Evolutionary conservation across 116 monocot species (phyloP).

Genomic region (Papilionanthe hybrid): DNA sequence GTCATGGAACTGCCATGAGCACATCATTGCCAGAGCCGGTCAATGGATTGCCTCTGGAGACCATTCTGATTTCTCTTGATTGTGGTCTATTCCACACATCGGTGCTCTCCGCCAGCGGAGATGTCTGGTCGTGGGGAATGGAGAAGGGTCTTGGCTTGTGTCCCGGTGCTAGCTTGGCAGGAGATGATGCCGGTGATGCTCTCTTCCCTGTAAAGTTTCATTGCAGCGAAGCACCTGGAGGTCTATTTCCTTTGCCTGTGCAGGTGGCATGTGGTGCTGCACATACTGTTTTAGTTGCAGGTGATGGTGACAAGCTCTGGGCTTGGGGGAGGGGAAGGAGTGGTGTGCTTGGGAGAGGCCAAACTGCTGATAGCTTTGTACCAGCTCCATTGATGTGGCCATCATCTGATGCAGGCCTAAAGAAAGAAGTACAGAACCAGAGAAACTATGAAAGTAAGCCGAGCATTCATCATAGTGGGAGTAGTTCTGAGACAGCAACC

Average conservation of each 20-base stretch:
- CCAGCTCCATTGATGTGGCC: conserved; percentile 61
- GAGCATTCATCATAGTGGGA: background rate
- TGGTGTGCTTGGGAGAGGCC: conserved; percentile 67
- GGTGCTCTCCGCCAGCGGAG: conserved; percentile 58
- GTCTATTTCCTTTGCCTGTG: conserved; percentile 32
- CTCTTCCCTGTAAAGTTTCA: conserved; percentile 33
- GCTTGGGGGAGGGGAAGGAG: conserved; percentile 81
- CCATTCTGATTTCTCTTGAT: conserved; percentile 58
- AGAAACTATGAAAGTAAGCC: conserved; percentile 4
- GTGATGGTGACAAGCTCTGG: conserved; percentile 68
- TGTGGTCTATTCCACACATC: conserved; percentile 81
- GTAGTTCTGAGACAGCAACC: conserved; percentile 1
- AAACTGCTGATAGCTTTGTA: conserved; percentile 46
- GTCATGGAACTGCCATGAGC: conserved; percentile 48
- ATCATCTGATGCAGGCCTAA: conserved; percentile 21
- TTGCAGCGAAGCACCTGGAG: conserved; percentile 20
- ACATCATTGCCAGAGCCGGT: conserved; percentile 36
- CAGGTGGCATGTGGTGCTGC: conserved; percentile 81
- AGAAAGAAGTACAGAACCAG: background rate
- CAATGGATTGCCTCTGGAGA: conserved; percentile 33
- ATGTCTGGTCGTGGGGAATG: conserved; percentile 90
- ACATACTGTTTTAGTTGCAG: conserved; percentile 63
- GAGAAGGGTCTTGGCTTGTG: conserved; percentile 75
- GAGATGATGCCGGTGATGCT: conserved; percentile 60
- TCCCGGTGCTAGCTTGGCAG: conserved; percentile 49